phyloP scores from a whole-genome alignment of 352 stramenopile species.

The Pythium grandisporangium region DNA sequence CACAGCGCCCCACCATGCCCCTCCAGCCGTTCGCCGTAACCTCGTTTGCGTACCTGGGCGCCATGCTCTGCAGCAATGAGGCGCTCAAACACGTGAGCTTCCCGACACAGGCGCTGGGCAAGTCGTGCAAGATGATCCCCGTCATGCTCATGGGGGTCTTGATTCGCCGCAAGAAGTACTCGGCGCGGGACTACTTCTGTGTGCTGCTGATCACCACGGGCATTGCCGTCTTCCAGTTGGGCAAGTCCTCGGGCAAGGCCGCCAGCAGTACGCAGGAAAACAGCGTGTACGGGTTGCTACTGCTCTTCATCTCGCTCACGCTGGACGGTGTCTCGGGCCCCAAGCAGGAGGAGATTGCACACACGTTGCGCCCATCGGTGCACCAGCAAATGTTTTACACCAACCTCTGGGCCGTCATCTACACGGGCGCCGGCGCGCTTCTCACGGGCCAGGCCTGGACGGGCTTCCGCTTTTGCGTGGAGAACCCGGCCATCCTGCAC shows the following conservation, averaged over 20 bases:
- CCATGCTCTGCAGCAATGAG: constrained; percentile 90
- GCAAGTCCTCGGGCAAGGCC: constrained; percentile 68
- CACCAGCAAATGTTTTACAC: constrained; percentile 90
- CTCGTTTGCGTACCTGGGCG: constrained; percentile 83
- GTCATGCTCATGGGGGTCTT: constrained; percentile 93
- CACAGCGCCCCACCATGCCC: constrained; percentile 53
- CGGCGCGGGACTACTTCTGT: constrained; percentile 83
- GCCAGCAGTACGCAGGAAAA: constrained; percentile 82
- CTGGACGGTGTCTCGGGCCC: constrained; percentile 94
- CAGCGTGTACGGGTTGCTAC: constrained; percentile 79
- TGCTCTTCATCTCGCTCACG: constrained; percentile 90
- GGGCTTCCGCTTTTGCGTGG: constrained; percentile 71
- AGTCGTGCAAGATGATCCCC: constrained; percentile 99
- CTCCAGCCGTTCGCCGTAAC: constrained; percentile 81
- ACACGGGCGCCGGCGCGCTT: constrained; percentile 67
- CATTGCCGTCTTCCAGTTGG: constrained; percentile 88
- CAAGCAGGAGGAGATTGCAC: constrained; percentile 91
- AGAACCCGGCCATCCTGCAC: constrained; percentile 77
- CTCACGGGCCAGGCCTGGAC: constrained; percentile 62
- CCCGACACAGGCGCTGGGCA: constrained; percentile 96
- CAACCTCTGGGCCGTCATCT: constrained; percentile 83
- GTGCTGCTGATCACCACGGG: constrained; percentile 86
- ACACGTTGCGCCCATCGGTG: constrained; percentile 64
- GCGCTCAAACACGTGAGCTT: constrained; percentile 94
- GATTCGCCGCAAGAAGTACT: constrained; percentile 89